Evolutionary conservation across 179 eudicot species (phyloP).

Genomic region (Patellifolia procumbens): DNA sequence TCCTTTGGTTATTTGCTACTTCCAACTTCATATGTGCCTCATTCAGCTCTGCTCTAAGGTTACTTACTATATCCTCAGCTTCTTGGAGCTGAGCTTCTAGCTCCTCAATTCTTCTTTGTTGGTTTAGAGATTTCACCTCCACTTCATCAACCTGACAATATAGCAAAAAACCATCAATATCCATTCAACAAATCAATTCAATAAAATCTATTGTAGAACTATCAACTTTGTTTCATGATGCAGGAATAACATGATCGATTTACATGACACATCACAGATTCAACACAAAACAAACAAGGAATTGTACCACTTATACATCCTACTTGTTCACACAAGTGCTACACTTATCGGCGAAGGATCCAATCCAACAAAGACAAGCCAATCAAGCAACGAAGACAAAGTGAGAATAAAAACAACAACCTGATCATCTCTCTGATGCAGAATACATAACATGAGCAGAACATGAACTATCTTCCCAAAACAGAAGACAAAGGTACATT

Average conservation of each 20-base stretch:
- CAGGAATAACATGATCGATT: background rate
- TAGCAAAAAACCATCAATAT: background rate
- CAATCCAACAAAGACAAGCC: constrained; percentile 5
- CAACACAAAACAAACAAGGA: background rate
- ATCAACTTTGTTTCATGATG: background rate
- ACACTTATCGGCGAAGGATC: background rate
- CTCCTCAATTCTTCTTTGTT: constrained; percentile 76
- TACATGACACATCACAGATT: background rate
- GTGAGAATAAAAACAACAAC: background rate
- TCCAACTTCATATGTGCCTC: constrained; percentile 54
- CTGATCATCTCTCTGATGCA: too few species aligned
- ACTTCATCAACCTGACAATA: constrained; percentile 56
- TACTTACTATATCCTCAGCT: constrained; percentile 71
- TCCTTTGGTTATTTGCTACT: constrained; percentile 29
- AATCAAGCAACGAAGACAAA: background rate
- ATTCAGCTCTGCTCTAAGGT: constrained; percentile 73
- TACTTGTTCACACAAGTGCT: background rate
- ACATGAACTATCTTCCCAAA: background rate
- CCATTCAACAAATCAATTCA: background rate
- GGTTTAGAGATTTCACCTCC: constrained; percentile 46
- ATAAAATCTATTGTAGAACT: background rate
- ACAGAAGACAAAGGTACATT: constrained; percentile 3
- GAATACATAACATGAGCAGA: background rate
- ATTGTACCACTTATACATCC: background rate
- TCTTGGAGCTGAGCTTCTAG: constrained; percentile 90